Base-by-base conservation (phyloP, 2,329 filamentous ascomycete species). In the Albophoma yamanashiensis region DNA sequence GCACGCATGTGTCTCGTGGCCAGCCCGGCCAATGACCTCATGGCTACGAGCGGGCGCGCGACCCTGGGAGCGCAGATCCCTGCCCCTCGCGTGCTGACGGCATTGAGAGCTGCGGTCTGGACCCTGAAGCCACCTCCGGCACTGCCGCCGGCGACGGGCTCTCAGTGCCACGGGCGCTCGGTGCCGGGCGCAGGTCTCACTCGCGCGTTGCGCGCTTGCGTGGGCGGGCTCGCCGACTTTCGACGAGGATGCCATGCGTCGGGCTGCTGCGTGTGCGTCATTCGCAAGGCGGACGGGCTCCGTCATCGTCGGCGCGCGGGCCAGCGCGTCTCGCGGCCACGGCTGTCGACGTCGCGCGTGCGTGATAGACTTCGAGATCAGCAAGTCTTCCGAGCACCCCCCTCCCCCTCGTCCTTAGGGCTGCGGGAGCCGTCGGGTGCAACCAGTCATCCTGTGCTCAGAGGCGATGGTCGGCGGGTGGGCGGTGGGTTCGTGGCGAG, bases 21-120 rank as follows among this genome's bases (percentile, higher is more conserved):
- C 22, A 27, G 52, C 52, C 52, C 47, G 50, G 22, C 53, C 61
- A 60, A 57, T 58, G 56, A 62, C 59, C 61, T 59, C 56, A 60
- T 58, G 47, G 22, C 14, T 12, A 11, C 17, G 20, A 27, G 50
- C 50, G 50, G 50, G 1, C 31, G 20, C 27, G 27, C 27, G 27
- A 52, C 27, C 47, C 17, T 34, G 27, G 27, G 47, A 36, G 31
- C 15, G 50, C 50, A 34, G 31, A 53, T 53, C 50, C 50, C 50
- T 34, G 50, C 3, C 12, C 8, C n/a, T n/a, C 3, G 31, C 22
- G 27, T 3, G 47, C 50, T 53, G 31, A 36, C 50, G 31, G 50
- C 31, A 22, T 36, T 22, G 50, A 20, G 20, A 36, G 31, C 31
- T 5, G n/a, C 50, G 50, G 50, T 52, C 50, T 53, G 31, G 50